phyloP scores from a whole-genome alignment of 2,329 filamentous ascomycete species.

The Lecanosticta acicola region DNA sequence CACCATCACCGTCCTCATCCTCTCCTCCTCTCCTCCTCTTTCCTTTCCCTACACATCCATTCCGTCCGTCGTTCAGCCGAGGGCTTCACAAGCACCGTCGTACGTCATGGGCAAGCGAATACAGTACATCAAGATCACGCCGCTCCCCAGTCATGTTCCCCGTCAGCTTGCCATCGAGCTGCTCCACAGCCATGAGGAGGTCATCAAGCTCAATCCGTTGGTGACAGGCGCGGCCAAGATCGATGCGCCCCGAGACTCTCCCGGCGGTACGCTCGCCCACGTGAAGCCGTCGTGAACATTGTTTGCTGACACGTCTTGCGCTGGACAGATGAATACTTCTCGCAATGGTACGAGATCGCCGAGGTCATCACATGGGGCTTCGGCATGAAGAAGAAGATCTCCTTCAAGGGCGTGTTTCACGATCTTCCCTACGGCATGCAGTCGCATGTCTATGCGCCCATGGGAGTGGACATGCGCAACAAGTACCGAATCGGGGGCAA shows the following conservation, averaged over 20 bases:
- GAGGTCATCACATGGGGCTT: slow-evolving; percentile 64
- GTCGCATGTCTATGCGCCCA: slow-evolving; percentile 64
- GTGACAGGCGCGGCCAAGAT: slow-evolving; percentile 60
- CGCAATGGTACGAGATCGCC: slow-evolving; percentile 68
- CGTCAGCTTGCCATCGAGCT: slow-evolving; percentile 68
- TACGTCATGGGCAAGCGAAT: slow-evolving; percentile 50
- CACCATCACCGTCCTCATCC: not conserved
- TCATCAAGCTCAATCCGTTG: slow-evolving; percentile 65
- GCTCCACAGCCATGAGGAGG: slow-evolving; percentile 63
- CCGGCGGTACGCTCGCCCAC: not conserved
- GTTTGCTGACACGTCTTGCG: not conserved
- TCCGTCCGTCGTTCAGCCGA: not conserved
- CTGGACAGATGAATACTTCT: slow-evolving; percentile 59
- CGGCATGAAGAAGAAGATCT: slow-evolving; percentile 60
- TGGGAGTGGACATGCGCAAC: slow-evolving; percentile 61
- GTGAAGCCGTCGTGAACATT: not conserved
- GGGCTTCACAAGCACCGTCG: not conserved
- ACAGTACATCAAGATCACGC: slow-evolving; percentile 62
- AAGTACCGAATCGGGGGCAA: slow-evolving; percentile 65
- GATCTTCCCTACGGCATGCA: slow-evolving; percentile 67
- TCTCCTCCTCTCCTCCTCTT: not conserved
- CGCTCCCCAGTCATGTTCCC: slow-evolving; percentile 64
- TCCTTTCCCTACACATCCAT: not conserved
- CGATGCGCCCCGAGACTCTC: slow-evolving; percentile 57
- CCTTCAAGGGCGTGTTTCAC: slow-evolving; percentile 67